Conservation (phyloP, 805 yeast species). For the Saccharomycopsis selenospora region DNA sequence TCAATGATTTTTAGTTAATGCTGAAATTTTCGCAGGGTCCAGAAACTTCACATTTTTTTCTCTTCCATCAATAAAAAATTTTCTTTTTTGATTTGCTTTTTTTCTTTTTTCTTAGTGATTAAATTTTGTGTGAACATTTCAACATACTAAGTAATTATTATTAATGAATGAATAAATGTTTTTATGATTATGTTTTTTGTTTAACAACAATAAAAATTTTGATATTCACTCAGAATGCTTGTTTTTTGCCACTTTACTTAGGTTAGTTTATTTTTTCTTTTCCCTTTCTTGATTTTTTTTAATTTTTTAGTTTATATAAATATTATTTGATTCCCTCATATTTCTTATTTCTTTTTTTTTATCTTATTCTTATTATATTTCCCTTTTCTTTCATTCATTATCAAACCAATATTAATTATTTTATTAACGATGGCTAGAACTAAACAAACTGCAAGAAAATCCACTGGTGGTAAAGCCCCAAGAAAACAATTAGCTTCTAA, state of each 20-base stretch:
- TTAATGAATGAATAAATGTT: too few species aligned
- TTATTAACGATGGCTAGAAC: slow-evolving; percentile 71
- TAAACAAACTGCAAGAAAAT: slow-evolving; percentile 90
- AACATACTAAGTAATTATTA: too few species aligned
- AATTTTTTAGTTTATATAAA: slow-evolving; percentile 8
- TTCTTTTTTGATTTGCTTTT: background rate
- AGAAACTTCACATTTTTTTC: background rate
- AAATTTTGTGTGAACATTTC: too few species aligned
- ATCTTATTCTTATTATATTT: background rate
- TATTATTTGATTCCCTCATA: slow-evolving; percentile 1
- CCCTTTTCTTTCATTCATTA: background rate
- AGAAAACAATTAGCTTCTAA: slow-evolving; percentile 88
- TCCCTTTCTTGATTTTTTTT: background rate
- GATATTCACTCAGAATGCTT: background rate
- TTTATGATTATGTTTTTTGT: too few species aligned
- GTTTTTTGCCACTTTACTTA: background rate
- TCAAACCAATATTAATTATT: background rate
- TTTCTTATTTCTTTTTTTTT: slow-evolving; percentile 10
- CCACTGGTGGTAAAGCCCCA: slow-evolving; percentile 95
- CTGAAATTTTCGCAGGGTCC: slow-evolving; percentile 2
- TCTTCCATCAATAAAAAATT: background rate
- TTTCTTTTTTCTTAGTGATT: background rate
- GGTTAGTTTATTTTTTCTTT: background rate
- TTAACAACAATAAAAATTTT: background rate
- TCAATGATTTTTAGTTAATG: background rate